Percentiles rank a stretch among this genome's conserved stretches.
These are phyloP conservation scores for Chlorella sp. DNA, from an alignment of 139 green algal genomes.

Conservation along the genomic window DNA sequence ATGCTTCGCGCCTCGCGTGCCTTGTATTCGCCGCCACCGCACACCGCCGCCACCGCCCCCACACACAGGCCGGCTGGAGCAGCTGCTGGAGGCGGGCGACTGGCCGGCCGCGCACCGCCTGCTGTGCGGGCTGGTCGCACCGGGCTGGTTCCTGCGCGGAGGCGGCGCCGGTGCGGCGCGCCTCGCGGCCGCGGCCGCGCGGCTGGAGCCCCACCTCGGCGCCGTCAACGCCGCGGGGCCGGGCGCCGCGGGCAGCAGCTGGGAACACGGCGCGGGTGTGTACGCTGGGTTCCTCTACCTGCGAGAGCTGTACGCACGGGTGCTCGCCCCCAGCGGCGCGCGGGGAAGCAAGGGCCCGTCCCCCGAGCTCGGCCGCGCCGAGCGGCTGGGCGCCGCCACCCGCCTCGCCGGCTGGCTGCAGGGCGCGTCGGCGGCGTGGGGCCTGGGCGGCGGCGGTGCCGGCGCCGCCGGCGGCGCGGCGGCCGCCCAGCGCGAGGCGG, in stretches of 20 bases:
- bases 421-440: slow-evolving; percentile 10
- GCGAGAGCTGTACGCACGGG: slow-evolving; percentile 2
- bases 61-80: slow-evolving; percentile 40
- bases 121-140: slow-evolving; percentile 39
- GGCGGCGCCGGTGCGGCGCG: not conserved
- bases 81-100: slow-evolving; percentile 43
- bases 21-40: no score
- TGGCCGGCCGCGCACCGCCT: slow-evolving; percentile 48
- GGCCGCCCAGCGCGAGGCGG: slow-evolving; percentile 24
- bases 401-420: slow-evolving; percentile 20
- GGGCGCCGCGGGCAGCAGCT: slow-evolving; percentile 7
- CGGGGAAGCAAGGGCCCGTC: no score
- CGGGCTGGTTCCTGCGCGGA: slow-evolving; percentile 39
- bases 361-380: not conserved
- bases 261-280: slow-evolving; percentile 32
- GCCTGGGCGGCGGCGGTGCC: slow-evolving; percentile 1
- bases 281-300: slow-evolving; percentile 43
- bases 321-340: not conserved
- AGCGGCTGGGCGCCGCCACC: slow-evolving; percentile 4
- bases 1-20: no score
- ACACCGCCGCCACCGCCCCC: no score
- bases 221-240: slow-evolving; percentile 28
- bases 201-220: slow-evolving; percentile 22
- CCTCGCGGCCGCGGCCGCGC: slow-evolving; percentile 3
- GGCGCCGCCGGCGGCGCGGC: not conserved